Percentiles rank a stretch among this genome's conserved stretches.
Conservation (phyloP, 208 protist species). For the Phytomonas sp. region DNA sequence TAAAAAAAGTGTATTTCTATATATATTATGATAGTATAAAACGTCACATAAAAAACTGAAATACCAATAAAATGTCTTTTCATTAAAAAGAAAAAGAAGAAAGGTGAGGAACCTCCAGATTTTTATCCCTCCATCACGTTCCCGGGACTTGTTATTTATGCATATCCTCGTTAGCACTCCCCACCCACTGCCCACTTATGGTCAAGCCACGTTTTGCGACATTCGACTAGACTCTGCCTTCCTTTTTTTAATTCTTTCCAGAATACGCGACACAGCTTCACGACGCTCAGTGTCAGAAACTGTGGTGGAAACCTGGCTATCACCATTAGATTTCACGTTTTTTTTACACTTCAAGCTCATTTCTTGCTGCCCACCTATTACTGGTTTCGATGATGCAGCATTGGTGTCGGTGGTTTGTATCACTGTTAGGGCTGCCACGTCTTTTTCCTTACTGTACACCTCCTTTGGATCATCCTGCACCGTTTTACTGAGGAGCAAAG, state of each 20-base stretch:
- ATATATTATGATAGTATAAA: background rate
- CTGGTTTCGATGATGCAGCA: background rate
- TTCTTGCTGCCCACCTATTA: background rate
- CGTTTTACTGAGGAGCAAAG: background rate
- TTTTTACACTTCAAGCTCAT: background rate
- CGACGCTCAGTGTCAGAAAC: background rate
- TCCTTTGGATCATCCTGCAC: background rate
- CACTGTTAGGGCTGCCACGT: background rate
- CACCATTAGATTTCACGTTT: background rate
- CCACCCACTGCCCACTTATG: background rate
- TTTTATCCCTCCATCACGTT: background rate
- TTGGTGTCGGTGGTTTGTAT: background rate
- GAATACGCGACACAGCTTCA: background rate
- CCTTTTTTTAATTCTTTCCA: slow-evolving; percentile 4
- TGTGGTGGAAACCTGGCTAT: background rate
- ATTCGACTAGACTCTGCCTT: background rate
- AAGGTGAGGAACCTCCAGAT: background rate
- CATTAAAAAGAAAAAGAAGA: slow-evolving; percentile 10
- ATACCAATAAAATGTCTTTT: background rate
- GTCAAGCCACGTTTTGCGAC: background rate
- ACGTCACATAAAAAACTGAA: background rate
- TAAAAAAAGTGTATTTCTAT: background rate
- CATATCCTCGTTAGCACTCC: background rate
- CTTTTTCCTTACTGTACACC: background rate
- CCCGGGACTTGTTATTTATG: background rate